These are phyloP conservation scores for Platanthera guangdongensis DNA, from an alignment of 106 monocot species.

Conservation along the genomic window DNA sequence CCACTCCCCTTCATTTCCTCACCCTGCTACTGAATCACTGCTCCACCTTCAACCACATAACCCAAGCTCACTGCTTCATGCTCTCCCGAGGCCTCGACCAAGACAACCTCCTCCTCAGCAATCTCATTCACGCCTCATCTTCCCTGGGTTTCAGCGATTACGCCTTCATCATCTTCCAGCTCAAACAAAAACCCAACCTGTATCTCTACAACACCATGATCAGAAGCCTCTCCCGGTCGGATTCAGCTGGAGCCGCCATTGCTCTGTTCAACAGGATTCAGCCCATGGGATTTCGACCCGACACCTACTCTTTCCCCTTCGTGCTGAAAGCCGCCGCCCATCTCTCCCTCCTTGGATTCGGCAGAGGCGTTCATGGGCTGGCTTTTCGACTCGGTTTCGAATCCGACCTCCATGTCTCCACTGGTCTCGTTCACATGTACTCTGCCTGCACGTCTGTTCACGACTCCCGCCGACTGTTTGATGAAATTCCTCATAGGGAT, in stretches of 20 bases:
- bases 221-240: constrained; percentile 28
- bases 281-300: constrained; percentile 31
- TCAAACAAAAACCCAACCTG: constrained; percentile 21
- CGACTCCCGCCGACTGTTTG: constrained; percentile 50
- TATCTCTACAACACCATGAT: constrained; percentile 62
- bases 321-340: constrained; percentile 47
- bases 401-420: constrained; percentile 32
- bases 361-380: constrained; percentile 40
- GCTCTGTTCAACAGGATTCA: constrained; percentile 35
- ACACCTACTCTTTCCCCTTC: constrained; percentile 61
- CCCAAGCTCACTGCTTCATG: constrained; percentile 51
- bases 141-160: constrained; percentile 33
- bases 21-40: constrained; percentile 29
- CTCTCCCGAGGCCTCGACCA: constrained; percentile 41
- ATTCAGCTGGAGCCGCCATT: constrained; percentile 30
- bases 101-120: constrained; percentile 49
- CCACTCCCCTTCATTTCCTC: constrained; percentile 14
- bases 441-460: constrained; percentile 13
- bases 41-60: constrained; percentile 30
- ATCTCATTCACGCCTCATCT: constrained; percentile 39
- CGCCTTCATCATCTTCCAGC: constrained; percentile 37
- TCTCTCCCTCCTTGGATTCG: constrained; percentile 17
- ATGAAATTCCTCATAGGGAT: constrained; percentile 38
- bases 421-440: constrained; percentile 44
- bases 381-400: constrained; percentile 24